These are phyloP conservation scores for Aspergillus coremiiformis DNA, from an alignment of 495 filamentous ascomycete genomes.

Conservation along the genomic window DNA sequence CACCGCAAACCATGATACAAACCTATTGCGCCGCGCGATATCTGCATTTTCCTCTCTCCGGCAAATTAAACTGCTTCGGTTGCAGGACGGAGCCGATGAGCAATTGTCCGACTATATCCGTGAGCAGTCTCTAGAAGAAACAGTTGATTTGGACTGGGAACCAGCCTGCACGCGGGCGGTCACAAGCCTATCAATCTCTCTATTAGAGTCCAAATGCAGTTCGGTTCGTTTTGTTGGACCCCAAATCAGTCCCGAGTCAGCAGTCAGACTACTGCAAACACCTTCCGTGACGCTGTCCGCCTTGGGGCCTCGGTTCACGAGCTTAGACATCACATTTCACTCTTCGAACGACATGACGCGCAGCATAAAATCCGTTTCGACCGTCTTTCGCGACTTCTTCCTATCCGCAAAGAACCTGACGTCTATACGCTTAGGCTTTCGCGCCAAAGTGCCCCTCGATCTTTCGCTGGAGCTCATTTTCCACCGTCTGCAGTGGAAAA, in stretches of 20 bases:
- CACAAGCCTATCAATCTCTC: conserved; percentile 48
- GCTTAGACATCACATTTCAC: conserved; percentile 53
- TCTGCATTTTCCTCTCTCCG: conserved; percentile 52
- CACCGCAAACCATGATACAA: conserved; percentile 22
- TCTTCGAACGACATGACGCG: conserved; percentile 47
- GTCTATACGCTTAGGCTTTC: conserved; percentile 61
- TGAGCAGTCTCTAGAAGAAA: conserved; percentile 17
- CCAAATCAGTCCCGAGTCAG: conserved; percentile 56
- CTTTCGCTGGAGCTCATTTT: conserved; percentile 54
- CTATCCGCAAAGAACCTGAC: conserved; percentile 51
- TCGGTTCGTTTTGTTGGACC: conserved; percentile 55
- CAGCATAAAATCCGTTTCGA: conserved; percentile 48
- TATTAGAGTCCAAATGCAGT: conserved; percentile 48
- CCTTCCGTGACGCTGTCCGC: conserved; percentile 41
- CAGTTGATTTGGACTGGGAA: conserved; percentile 51
- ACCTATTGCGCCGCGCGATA: conserved; percentile 48
- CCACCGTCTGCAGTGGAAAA: conserved; percentile 54
- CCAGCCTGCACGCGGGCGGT: conserved; percentile 56
- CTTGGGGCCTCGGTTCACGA: conserved; percentile 50
- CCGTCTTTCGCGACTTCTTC: conserved; percentile 50
- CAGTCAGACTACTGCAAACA: conserved; percentile 40
- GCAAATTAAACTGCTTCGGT: conserved; percentile 57
- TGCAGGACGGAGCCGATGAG: conserved; percentile 54
- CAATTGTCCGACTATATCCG: conserved; percentile 38
- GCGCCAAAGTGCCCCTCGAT: conserved; percentile 47